A percentile compares a stretch with the other conserved stretches of the same genome.
phyloP scores from a whole-genome alignment of 2,329 filamentous ascomycete species.

The Cercospora sp. region DNA sequence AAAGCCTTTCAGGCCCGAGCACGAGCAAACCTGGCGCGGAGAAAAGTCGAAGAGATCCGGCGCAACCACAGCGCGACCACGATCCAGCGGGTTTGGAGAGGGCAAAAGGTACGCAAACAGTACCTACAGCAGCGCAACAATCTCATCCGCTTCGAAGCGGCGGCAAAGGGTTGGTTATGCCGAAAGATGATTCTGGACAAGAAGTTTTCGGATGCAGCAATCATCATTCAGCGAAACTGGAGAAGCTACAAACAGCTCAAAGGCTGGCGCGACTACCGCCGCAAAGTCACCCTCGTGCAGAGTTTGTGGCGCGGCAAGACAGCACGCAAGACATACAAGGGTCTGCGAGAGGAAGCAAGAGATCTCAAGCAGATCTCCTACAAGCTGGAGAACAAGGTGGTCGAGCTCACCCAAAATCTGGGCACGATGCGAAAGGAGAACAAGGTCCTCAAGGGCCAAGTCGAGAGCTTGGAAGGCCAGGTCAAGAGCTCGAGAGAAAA shows the following conservation, averaged over 20 bases:
- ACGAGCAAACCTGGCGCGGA: constrained; percentile 75
- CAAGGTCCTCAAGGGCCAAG: constrained; percentile 80
- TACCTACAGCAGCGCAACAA: constrained; percentile 79
- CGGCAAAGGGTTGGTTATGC: constrained; percentile 87
- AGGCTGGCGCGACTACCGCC: constrained; percentile 83
- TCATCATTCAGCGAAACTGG: constrained; percentile 89
- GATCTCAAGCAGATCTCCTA: constrained; percentile 99
- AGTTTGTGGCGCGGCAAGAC: constrained; percentile 85
- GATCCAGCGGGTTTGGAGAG: constrained; percentile 93
- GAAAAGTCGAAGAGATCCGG: constrained; percentile 75
- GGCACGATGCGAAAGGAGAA: constrained; percentile 93
- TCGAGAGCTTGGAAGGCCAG: constrained; percentile 94
- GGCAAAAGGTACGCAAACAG: constrained; percentile 80
- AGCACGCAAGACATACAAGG: constrained; percentile 85
- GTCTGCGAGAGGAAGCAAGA: constrained; percentile 86
- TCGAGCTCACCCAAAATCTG: constrained; percentile 91
- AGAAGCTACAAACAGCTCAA: constrained; percentile 75
- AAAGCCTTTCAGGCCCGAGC: constrained; percentile 75
- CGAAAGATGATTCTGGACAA: constrained; percentile 92
- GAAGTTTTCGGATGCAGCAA: constrained; percentile 84
- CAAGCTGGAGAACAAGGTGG: constrained; percentile 99
- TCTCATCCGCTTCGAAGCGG: constrained; percentile 82
- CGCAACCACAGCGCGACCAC: constrained; percentile 84
- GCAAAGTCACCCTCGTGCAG: constrained; percentile 85
- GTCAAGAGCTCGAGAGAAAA: constrained; percentile 94